Evolutionary conservation across 2,329 filamentous ascomycete species (phyloP).

Genomic region (Penicillium sp.): DNA sequence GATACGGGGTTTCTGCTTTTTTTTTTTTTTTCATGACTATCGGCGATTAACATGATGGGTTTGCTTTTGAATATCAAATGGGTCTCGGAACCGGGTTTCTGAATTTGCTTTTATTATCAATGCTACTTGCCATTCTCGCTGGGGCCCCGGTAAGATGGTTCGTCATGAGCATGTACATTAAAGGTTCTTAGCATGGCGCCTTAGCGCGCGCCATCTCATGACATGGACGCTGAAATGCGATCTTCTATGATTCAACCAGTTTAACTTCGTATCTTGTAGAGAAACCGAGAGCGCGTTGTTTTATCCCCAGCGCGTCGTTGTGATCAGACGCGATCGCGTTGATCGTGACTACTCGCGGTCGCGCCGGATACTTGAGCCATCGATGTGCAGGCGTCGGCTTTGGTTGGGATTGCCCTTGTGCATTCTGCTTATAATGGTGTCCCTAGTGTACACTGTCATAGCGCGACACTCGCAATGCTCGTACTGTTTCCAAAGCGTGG

Average conservation of each 20-base stretch:
- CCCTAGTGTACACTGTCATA: not conserved
- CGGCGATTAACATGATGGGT: conserved; percentile 44
- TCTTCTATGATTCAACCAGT: conserved; percentile 25
- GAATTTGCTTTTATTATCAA: conserved; percentile 31
- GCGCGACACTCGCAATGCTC: not conserved
- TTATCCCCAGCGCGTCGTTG: not conserved
- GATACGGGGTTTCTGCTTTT: conserved; percentile 38
- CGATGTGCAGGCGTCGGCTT: too few relatives aligned
- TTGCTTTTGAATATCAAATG: conserved; percentile 40
- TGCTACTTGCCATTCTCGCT: conserved; percentile 24
- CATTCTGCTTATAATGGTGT: not conserved
- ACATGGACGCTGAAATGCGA: conserved; percentile 35
- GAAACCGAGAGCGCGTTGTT: not conserved
- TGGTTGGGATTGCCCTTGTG: too few relatives aligned
- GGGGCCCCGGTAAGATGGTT: conserved; percentile 11
- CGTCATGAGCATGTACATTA: conserved; percentile 39
- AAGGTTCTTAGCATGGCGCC: conserved; percentile 25
- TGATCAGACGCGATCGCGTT: not conserved
- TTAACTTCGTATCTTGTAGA: not conserved
- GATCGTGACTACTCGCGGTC: not conserved
- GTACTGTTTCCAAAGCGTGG: not conserved
- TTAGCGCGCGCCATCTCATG: conserved; percentile 32
- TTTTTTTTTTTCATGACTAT: conserved; percentile 35
- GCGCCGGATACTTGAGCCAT: too few relatives aligned
- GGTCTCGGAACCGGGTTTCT: conserved; percentile 37